These are phyloP conservation scores for Coemansia erecta DNA, from an alignment of 192 early-diverging fungal species.

Conservation along the genomic window DNA sequence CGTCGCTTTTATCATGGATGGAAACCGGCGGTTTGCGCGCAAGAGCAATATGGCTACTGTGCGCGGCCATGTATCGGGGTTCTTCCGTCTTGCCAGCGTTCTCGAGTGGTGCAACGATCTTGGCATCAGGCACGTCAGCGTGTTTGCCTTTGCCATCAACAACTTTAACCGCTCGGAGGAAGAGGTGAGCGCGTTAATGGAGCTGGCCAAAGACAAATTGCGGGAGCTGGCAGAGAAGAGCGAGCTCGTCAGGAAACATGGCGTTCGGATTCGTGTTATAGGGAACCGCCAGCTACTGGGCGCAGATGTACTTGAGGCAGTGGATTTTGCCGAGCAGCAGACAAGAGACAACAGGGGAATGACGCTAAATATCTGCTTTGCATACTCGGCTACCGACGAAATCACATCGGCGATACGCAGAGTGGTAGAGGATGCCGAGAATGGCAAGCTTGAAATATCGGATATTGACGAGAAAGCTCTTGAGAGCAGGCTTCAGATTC, in stretches of 20 bases:
- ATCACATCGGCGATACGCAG: constrained; percentile 68
- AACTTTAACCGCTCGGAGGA: constrained; percentile 88
- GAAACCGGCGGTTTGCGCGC: constrained; percentile 89
- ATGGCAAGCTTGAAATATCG: constrained; percentile 40
- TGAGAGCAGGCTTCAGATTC: constrained; percentile 62
- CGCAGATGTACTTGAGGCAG: constrained; percentile 59
- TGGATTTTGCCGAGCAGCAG: constrained; percentile 59
- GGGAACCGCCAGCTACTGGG: constrained; percentile 75
- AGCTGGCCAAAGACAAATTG: constrained; percentile 74
- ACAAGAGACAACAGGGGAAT: constrained; percentile 69
- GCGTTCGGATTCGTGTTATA: constrained; percentile 74
- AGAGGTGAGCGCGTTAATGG: constrained; percentile 87
- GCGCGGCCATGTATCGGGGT: constrained; percentile 80
- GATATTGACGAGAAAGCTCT: constrained; percentile 60
- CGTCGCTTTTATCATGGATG: constrained; percentile 97
- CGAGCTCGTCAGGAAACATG: constrained; percentile 67
- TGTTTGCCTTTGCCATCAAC: constrained; percentile 97
- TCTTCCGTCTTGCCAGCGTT: constrained; percentile 74
- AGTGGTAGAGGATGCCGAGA: constrained; percentile 59
- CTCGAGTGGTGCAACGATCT: constrained; percentile 86
- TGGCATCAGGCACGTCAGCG: constrained; percentile 81
- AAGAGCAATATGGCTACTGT: constrained; percentile 56
- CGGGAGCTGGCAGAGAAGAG: constrained; percentile 68
- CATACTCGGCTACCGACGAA: constrained; percentile 92
- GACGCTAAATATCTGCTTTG: constrained; percentile 86